Base-by-base conservation (phyloP, 257 asterid genomes). In the Forsythia viridissima region DNA sequence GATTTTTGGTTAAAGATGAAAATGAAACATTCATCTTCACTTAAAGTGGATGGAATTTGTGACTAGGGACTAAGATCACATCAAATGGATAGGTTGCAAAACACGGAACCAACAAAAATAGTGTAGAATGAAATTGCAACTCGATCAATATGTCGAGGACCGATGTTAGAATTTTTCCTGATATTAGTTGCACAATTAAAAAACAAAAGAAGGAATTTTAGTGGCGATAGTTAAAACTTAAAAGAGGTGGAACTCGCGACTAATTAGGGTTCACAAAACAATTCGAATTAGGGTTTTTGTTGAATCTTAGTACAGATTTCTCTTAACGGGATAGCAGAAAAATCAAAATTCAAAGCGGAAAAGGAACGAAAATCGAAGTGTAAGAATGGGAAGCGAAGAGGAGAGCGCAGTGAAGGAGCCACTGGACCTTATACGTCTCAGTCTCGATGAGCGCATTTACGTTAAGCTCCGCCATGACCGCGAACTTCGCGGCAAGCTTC, bases 381-480 rank as follows among this genome's bases (percentile, higher is more conserved):
- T 15, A 75, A 41, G 40, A 75, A 94, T 95, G 99, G 98, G 97
- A 59, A 92, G 98, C 87, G 99, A 93, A 85, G 99, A 96, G 73
- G 99, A 96, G 85, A 93, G 97, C 84, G 90, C 97, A 70, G 99
- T 96, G 83, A 93, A 91, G 87, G 99, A 96, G 93, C 99, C 98
- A 0, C 86, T 96, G 92, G 99, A 96, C 86, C 97, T 96, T 81
- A 93, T 96, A 77, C 93, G 99, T 37, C 99, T 96, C 84, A 96
- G 99, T 48, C 96, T 96, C 81, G 99, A 96, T 83, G 99, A 96
- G 84, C 90, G 99, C 78, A 96, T 96, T 88, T 93, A 96, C 84
- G 99, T 96, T 79, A 96, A 96, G 90, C 98, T 96, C 72, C 98
- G 98, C 42, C 96, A 93, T 48, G 99, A 96, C 74, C 93, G 98